Evolutionary conservation across 1,139 yeast genomes (phyloP).

Genomic region (Nakaseomyces glabratus): DNA sequence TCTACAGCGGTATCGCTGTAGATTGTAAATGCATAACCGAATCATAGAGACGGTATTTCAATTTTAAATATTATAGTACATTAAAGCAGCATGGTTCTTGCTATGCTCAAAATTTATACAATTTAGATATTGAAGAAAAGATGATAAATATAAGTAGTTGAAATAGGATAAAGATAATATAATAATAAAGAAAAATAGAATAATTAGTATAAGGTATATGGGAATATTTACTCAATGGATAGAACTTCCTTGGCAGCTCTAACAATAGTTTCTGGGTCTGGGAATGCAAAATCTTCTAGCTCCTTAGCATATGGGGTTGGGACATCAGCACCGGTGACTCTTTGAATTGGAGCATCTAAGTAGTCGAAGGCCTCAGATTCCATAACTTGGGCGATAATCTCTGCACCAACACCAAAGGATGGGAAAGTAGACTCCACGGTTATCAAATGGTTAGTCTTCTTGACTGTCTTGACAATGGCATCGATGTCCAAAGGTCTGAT

Average conservation of each 20-base stretch:
- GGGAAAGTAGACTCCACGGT: conserved; percentile 98
- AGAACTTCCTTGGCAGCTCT: conserved; percentile 88
- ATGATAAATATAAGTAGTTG: no score
- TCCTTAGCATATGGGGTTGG: conserved; percentile 98
- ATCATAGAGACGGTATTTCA: no score
- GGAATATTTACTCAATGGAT: conserved; percentile 42
- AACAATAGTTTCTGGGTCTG: conserved; percentile 82
- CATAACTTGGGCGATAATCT: conserved; percentile 95
- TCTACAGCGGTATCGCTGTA: no score
- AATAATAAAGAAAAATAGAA: no score
- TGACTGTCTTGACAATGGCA: conserved; percentile 76
- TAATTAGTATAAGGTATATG: no score
- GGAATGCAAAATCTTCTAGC: conserved; percentile 98
- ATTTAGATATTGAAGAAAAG: no score
- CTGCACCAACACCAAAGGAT: conserved; percentile 97
- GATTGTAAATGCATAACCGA: no score
- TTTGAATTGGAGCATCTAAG: conserved; percentile 97
- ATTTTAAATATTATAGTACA: no score
- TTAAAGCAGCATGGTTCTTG: no score
- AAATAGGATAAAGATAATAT: no score
- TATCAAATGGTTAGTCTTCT: conserved; percentile 93
- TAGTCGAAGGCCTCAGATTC: conserved; percentile 97
- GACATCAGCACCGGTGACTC: conserved; percentile 98
- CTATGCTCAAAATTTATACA: no score
- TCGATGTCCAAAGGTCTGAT: conserved; percentile 94